Base-by-base conservation (phyloP, 2,329 filamentous ascomycete species). In the Trichophyton verrucosum region DNA sequence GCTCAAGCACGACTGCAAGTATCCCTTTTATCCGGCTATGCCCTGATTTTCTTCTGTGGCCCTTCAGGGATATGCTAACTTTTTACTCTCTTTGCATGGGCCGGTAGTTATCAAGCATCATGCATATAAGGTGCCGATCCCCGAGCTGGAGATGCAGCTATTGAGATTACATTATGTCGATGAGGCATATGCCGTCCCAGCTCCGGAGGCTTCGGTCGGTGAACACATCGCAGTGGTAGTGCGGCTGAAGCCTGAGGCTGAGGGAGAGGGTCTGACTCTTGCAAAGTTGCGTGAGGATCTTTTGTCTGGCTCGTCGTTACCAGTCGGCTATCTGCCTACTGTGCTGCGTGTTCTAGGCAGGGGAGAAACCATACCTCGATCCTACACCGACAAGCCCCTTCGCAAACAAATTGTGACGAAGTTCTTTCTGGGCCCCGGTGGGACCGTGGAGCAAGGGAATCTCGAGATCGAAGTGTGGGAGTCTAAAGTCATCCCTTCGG, bases 1-100 rank as follows among this genome's bases (percentile, higher is more conserved):
- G 42, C 46, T 58, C 6, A 61, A 62, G 13, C 61, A 60, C 8
- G 66, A 66, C 57, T 66, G 66, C 66, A 64, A 60, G 64, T 61
- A 24, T 47, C 13, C 38, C 40, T 3, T 44, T 33, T 7, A 1
- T 2, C 24, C 53, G 20, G 13, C 11, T 42, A 15, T 42, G 8
- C 22, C n/a, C 44, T 22, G n/a, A 9, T 22, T 24, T 7, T 1
- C 27, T 40, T 40, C 6, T 9, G 30, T 3, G 20, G 3, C 5
- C n/a, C 3, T 44, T n/a, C 40, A 17, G 15, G 40, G 24, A 15
- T 7, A 56, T 56, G 51, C 33, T 38, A 57, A 38, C 20, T 8
- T 36, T n/a, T 20, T 22, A 17, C 20, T 20, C 17, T 6, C 53
- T n/a, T 36, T 11, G 22, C 24, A 6, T 27, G 17, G 51, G 24